Percentiles rank a stretch among this genome's conserved stretches.
These are phyloP conservation scores for Ophiostoma perfectum DNA, from an alignment of 2,329 filamentous ascomycete genomes.

Conservation along the genomic window DNA sequence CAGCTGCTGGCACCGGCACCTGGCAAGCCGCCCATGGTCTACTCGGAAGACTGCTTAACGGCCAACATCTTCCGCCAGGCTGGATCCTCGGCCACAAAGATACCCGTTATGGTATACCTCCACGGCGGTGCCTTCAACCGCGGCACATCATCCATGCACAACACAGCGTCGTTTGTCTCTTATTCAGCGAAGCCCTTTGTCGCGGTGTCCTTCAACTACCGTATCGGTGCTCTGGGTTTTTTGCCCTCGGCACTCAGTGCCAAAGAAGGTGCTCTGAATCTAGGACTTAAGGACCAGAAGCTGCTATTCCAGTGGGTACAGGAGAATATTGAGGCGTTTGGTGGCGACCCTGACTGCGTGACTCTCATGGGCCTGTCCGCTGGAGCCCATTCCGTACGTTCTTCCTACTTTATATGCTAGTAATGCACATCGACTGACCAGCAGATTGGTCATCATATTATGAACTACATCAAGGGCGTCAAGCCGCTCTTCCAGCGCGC, in stretches of 20 bases:
- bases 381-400: conserved; percentile 16
- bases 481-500: conserved; percentile 35
- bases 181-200: conserved; percentile 1
- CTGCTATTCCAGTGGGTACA: conserved; percentile 29
- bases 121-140: conserved; percentile 16
- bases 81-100: not conserved
- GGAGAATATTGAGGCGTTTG: conserved; percentile 26
- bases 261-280: conserved; percentile 48
- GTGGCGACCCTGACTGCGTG: conserved; percentile 25
- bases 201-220: conserved; percentile 48
- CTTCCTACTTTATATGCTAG: not conserved
- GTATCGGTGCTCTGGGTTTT: conserved; percentile 64
- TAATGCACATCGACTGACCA: not conserved
- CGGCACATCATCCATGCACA: conserved; percentile 9
- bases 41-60: conserved; percentile 15
- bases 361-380: conserved; percentile 27
- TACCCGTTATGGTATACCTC: conserved; percentile 15
- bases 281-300: conserved; percentile 49
- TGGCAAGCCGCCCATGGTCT: conserved; percentile 11
- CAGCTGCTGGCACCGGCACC: not conserved
- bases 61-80: conserved; percentile 11
- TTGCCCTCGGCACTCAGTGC: conserved; percentile 41
- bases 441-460: conserved; percentile 53
- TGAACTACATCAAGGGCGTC: conserved; percentile 37
- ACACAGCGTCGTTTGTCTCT: conserved; percentile 51